Percentiles rank a stretch among this genome's conserved stretches.
Evolutionary conservation across 306 rosid genomes (phyloP).

Genomic region (Rosa persica): DNA sequence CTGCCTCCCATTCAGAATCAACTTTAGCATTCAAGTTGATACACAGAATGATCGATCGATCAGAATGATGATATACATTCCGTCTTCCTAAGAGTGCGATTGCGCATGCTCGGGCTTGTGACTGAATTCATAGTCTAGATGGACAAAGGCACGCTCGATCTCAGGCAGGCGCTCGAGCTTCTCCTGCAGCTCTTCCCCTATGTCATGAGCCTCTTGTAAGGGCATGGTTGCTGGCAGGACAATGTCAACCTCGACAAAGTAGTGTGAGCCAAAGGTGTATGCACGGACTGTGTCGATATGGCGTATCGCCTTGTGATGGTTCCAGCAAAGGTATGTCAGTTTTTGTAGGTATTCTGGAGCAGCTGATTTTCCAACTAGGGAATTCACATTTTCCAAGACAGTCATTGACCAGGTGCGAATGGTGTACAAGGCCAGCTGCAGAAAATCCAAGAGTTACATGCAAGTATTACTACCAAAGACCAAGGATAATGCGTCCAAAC

Average conservation of each 20-base stretch:
- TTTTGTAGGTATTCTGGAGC: slow-evolving; percentile 91
- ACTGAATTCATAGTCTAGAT: slow-evolving; percentile 86
- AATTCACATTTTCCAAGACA: slow-evolving; percentile 87
- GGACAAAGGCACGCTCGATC: slow-evolving; percentile 94
- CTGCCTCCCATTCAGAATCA: neutral
- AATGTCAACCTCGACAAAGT: slow-evolving; percentile 94
- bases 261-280: slow-evolving; percentile 95
- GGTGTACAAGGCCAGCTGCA: slow-evolving; percentile 91
- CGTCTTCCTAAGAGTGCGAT: slow-evolving; percentile 41
- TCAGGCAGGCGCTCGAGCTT: slow-evolving; percentile 87
- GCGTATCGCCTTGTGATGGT: slow-evolving; percentile 80
- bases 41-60: neutral
- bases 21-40: neutral
- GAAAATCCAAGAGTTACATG: slow-evolving; percentile 14
- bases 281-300: slow-evolving; percentile 93
- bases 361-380: slow-evolving; percentile 89
- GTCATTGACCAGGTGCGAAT: slow-evolving; percentile 96
- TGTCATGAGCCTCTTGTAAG: slow-evolving; percentile 88
- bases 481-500: neutral
- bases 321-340: slow-evolving; percentile 95
- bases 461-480: neutral
- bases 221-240: slow-evolving; percentile 88
- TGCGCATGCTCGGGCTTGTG: slow-evolving; percentile 98
- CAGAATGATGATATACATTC: neutral
- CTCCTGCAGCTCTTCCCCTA: slow-evolving; percentile 85